phyloP scores from a whole-genome alignment of 805 yeast genomes.

The Wickerhamiella occidentalis region DNA sequence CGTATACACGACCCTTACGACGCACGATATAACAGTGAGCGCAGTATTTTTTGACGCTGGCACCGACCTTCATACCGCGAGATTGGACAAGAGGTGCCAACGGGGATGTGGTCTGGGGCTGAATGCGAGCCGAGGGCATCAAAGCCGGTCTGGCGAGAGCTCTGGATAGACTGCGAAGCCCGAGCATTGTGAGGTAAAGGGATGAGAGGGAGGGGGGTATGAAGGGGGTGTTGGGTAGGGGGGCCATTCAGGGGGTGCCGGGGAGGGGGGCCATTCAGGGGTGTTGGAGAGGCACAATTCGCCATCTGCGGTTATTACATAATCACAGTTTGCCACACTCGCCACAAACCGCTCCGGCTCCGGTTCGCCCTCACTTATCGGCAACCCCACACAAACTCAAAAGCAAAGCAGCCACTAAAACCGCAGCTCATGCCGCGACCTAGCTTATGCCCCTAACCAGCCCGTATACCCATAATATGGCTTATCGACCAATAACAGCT shows the following conservation, averaged over 20 bases:
- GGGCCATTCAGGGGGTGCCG: too few relatives aligned
- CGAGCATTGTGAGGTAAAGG: conserved; percentile 2
- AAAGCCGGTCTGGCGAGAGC: not conserved
- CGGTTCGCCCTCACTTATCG: too few relatives aligned
- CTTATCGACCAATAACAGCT: conserved; percentile 4
- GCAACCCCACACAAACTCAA: too few relatives aligned
- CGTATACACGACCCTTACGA: conserved; percentile 89
- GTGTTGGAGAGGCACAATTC: too few relatives aligned
- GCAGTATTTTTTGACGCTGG: conserved; percentile 89
- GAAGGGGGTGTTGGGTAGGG: not conserved
- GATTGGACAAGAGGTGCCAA: conserved; percentile 20
- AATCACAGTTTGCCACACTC: too few relatives aligned
- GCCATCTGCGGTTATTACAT: not conserved
- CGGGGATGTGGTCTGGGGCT: conserved; percentile 1
- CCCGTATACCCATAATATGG: too few relatives aligned
- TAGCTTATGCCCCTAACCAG: too few relatives aligned
- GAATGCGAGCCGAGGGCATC: conserved; percentile 6
- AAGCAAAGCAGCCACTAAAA: too few relatives aligned
- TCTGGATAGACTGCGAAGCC: conserved; percentile 5
- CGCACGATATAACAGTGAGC: conserved; percentile 83
- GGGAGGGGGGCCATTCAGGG: not conserved
- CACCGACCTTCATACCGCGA: conserved; percentile 81
- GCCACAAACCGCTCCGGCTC: too few relatives aligned
- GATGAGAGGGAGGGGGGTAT: not conserved
- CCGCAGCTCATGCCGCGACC: too few relatives aligned